These are phyloP conservation scores for Tarenaya hassleriana DNA, from an alignment of 345 rosid genomes.

Conservation along the genomic window DNA sequence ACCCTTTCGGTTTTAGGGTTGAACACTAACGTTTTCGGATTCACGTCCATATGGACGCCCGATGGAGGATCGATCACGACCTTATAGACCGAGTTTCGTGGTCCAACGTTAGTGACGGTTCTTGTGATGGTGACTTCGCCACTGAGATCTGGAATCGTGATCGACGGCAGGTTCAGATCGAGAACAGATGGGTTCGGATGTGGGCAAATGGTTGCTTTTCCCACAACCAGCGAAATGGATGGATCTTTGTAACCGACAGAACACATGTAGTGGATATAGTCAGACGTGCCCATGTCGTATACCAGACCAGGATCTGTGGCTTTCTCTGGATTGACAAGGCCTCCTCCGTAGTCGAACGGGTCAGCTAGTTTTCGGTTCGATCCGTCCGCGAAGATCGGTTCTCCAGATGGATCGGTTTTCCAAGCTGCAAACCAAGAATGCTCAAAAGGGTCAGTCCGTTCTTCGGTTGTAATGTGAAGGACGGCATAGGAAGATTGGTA, in stretches of 20 bases:
- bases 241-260: conserved; percentile 31
- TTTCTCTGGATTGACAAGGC: conserved; percentile 37
- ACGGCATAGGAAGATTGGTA: too few relatives aligned
- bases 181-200: conserved; percentile 23
- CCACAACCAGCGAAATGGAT: conserved; percentile 30
- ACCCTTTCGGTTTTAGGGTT: conserved; percentile 25
- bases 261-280: too few relatives aligned
- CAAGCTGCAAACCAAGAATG: too few relatives aligned
- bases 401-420: conserved; percentile 39
- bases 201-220: conserved; percentile 26
- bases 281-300: conserved; percentile 30
- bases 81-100: conserved; percentile 32
- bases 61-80: conserved; percentile 32
- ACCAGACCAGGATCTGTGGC: conserved; percentile 43
- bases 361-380: conserved; percentile 38
- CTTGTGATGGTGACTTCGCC: conserved; percentile 36
- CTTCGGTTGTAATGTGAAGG: too few relatives aligned
- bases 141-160: conserved; percentile 38
- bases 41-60: conserved; percentile 36
- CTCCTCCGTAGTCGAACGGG: conserved; percentile 45
- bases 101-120: conserved; percentile 48
- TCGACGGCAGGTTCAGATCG: too few relatives aligned
- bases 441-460: too few relatives aligned
- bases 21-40: conserved; percentile 39
- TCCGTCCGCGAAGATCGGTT: conserved; percentile 38